phyloP scores from a whole-genome alignment of 2,329 filamentous ascomycete species.

The Colletotrichum tropicale region DNA sequence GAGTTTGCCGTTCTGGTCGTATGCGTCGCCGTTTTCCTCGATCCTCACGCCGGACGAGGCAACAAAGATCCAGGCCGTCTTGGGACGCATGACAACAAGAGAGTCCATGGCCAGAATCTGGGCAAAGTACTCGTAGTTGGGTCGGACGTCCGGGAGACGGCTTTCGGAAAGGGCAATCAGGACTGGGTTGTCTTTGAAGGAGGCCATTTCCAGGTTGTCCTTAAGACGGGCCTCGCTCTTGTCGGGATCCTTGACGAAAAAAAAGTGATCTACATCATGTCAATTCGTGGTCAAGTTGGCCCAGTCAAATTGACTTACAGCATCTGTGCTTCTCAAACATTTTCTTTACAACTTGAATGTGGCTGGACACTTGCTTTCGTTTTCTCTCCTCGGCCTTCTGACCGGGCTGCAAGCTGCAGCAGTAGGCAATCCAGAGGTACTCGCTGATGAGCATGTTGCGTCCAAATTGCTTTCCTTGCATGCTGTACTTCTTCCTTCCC shows the following conservation, averaged over 20 bases:
- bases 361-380: constrained; percentile 72
- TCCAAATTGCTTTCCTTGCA: constrained; percentile 66
- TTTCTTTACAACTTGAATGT: constrained; percentile 73
- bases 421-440: constrained; percentile 65
- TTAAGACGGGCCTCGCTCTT: constrained; percentile 57
- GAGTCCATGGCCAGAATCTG: constrained; percentile 59
- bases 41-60: constrained; percentile 58
- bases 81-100: constrained; percentile 58
- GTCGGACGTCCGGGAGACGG: constrained; percentile 60
- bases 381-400: constrained; percentile 52
- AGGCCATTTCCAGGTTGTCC: constrained; percentile 48
- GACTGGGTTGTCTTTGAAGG: constrained; percentile 70
- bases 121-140: constrained; percentile 67
- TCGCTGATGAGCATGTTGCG: constrained; percentile 74
- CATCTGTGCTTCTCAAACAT: constrained; percentile 67
- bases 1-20: constrained; percentile 45
- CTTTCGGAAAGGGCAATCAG: constrained; percentile 64
- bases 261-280: constrained; percentile 55
- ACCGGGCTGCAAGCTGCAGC: constrained; percentile 48
- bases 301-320: constrained; percentile 51
- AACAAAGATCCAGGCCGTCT: constrained; percentile 64
- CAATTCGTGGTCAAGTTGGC: background rate
- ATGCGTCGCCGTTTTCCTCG: constrained; percentile 45
- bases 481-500: constrained; percentile 70
- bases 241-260: constrained; percentile 59